Base-by-base conservation (phyloP, 495 filamentous ascomycete genomes). In the Penicillium odoratum region DNA sequence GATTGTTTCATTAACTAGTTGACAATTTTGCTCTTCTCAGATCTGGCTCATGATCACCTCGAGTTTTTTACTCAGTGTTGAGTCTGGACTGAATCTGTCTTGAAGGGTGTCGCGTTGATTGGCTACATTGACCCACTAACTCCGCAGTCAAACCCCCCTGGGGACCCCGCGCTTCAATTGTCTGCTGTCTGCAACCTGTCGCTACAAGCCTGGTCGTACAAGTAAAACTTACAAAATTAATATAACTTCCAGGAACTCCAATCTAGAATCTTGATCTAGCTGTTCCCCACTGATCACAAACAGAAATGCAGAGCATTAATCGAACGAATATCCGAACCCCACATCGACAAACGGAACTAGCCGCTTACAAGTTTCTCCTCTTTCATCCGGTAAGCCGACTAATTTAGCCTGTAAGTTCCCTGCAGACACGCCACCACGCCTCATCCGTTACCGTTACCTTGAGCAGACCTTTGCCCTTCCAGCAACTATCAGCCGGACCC, bases 371-470 rank as follows among this genome's bases (percentile, higher is more conserved):
- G 21, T 21, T 21, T 21, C 21, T 21, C 21, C 21, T 21, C 21
- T 21, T 21, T 21, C 43, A 21, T 25, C 18, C 28, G 10, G 8
- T 36, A 56, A 31, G 15, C 38, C 31, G 43, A 3, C 48, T 18
- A 21, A 56, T 60, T 60, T 60, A 60, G 58, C 58, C 58, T 55
- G 47, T 51, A n/a, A 1, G 13, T 30, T 8, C 28, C 46, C 11
- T 31, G 28, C 28, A 33, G 13, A 48, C 48, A 38, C 18, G 34
- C 47, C 30, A 49, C 34, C 16, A 51, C 48, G 30, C 48, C 48
- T 51, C 31, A 30, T 8, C 48, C 48, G 48, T 30, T 16, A 21
- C 1, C 1, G 21, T 21, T 21, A 21, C 21, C 21, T 1, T 21
- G 21, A 21, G 1, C 21, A 21, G 21, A 21, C 21, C 21, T 21